Evolutionary conservation across 768 basidiomycete species (phyloP).

Genomic region (Omphalotus guepiniiformis): DNA sequence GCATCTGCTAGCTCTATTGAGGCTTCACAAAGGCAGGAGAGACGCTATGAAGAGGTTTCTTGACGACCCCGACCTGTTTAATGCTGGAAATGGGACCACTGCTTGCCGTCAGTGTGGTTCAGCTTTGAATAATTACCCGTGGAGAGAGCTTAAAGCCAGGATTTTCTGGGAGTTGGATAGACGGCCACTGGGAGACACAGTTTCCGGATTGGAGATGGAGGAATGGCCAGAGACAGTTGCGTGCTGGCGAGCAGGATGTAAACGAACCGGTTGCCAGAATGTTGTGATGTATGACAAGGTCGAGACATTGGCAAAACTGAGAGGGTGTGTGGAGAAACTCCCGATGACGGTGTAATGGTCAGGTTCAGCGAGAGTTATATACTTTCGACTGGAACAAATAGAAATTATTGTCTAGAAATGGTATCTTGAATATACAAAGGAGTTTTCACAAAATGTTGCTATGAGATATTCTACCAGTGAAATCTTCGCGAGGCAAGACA

Average conservation of each 20-base stretch:
- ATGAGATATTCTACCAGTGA: too few relatives aligned
- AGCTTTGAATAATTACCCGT: constrained; percentile 30
- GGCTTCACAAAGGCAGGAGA: constrained; percentile 37
- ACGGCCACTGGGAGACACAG: constrained; percentile 33
- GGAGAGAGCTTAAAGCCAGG: constrained; percentile 36
- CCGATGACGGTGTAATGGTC: constrained; percentile 13
- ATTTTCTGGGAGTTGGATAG: constrained; percentile 37
- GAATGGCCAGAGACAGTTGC: constrained; percentile 38
- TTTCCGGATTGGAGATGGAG: constrained; percentile 35
- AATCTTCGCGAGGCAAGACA: too few relatives aligned
- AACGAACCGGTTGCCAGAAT: constrained; percentile 24
- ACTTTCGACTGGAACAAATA: too few relatives aligned
- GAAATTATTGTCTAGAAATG: too few relatives aligned
- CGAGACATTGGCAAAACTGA: constrained; percentile 28
- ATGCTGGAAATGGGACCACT: constrained; percentile 30
- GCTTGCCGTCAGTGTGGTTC: constrained; percentile 30
- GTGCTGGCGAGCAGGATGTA: constrained; percentile 36
- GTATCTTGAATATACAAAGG: too few relatives aligned
- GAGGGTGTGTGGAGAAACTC: constrained; percentile 24
- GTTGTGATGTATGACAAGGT: constrained; percentile 34
- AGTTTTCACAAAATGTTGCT: too few relatives aligned
- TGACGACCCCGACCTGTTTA: constrained; percentile 33
- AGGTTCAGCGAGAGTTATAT: too few relatives aligned
- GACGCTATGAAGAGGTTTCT: constrained; percentile 32
- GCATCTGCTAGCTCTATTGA: constrained; percentile 32